Evolutionary conservation across 805 yeast species (phyloP), one percentile per base, ranked within the genome.

Genomic region (Candida silvicultrix): DNA sequence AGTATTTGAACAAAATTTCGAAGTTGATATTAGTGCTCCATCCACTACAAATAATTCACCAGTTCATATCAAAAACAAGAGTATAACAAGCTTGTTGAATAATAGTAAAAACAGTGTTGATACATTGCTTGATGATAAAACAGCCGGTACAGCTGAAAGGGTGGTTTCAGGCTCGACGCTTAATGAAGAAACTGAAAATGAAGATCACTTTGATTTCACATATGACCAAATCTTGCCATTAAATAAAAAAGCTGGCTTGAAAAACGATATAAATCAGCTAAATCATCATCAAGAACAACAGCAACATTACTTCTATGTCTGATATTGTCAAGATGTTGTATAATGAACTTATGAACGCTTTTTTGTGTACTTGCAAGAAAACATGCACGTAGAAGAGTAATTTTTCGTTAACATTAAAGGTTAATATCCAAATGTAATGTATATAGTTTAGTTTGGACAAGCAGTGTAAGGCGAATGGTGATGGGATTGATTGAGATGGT

Each of bases 221-320:
- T 57, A 57, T 32, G 46, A 54, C 21, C 48, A 51, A 41, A 49
- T 57, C 18, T 15, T 42, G 32, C 59, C 62, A 5, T 43, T 54
- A 34, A 47, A 44, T 32, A 20, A 11, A 20, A 37, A 21, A 37
- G 6, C 14, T 21, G 39, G 12, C 2, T n/a, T n/a, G n/a, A n/a
- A n/a, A n/a, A n/a, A n/a, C n/a, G n/a, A n/a, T n/a, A n/a, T n/a
- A n/a, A n/a, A n/a, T n/a, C n/a, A n/a, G n/a, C n/a, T n/a, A n/a
- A n/a, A n/a, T n/a, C n/a, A n/a, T 11, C 15, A 5, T 16, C 18
- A 37, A 19, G 9, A 37, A 20, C 31, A 28, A 28, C 14, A 28
- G 4, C 12, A 28, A 10, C 31, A 28, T 10, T 28, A 28, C 14
- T 11, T 28, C 12, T 28, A 11, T n/a, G n/a, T n/a, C n/a, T n/a